Evolutionary conservation across 2,329 filamentous ascomycete species (phyloP), one percentile per base, ranked within the genome.

Genomic region (Curvularia eragrostidis): DNA sequence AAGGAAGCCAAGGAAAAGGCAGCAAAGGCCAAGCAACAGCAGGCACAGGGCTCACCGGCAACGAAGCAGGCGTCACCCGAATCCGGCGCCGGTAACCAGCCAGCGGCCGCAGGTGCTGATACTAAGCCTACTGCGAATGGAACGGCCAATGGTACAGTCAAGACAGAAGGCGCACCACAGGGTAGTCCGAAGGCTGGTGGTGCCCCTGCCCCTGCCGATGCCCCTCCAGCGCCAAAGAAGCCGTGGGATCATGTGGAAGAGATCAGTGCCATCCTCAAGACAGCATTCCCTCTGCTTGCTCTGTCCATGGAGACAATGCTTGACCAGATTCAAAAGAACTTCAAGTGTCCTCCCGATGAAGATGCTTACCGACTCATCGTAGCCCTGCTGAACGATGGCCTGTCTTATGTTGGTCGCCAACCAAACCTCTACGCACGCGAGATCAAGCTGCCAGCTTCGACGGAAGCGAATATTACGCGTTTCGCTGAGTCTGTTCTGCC

Each of bases 271-370:
- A 91, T 93, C 28, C 87, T 99, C 52, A 98, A 99, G 83, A 98
- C 95, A 6, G 93, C 94, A 0, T 99, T 98, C 82, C 95, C 95
- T 23, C 84, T 99, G 18, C 85, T 99, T 67, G 95, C 96, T 9
- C 82, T 98, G 42, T 97, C 94, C 0, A 98, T 99, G 95, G 95
- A 99, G 80, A 97, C 94, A 0, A 99, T 98, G 93, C 93, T 98
- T 28, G 95, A 99, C 74, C 94, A 98, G 78, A 97, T 99, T 58
- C 91, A 95, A 77, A 98, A 98, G 82, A 90, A 98, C 78, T 99
- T 99, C 85, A 99, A 99, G 80, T 98, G 95, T 70, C 94, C 94
- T 13, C 94, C 94, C 0, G 95, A 99, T 70, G 95, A 99, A 76
- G 95, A 99, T 80, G 96, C 95, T 2, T 98, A 98, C 77, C 87